Evolutionary conservation across 495 filamentous ascomycete genomes (phyloP).

Genomic region (Penicillium odoratum): DNA sequence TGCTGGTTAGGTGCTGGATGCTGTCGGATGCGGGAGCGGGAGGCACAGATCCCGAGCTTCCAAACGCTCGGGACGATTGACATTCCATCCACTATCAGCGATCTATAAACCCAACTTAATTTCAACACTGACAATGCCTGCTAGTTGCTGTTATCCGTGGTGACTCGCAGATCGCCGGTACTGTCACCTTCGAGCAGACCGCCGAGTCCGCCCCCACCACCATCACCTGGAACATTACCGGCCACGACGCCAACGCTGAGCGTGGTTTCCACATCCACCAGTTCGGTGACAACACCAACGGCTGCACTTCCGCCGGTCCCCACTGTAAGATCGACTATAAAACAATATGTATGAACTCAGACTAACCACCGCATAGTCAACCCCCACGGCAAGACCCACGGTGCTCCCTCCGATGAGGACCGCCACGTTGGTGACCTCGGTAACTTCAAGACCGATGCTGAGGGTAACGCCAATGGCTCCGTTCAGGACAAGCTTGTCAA

Average conservation of each 20-base stretch:
- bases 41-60: background rate
- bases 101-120: background rate
- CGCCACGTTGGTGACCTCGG: constrained; percentile 97
- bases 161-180: constrained; percentile 90
- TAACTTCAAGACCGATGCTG: constrained; percentile 91
- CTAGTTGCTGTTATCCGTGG: constrained; percentile 93
- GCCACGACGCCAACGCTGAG: constrained; percentile 91
- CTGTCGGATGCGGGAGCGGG: constrained; percentile 1
- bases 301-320: constrained; percentile 95
- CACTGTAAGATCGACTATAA: constrained; percentile 67
- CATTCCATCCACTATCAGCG: constrained; percentile 15
- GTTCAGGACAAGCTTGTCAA: constrained; percentile 79
- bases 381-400: constrained; percentile 88
- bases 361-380: constrained; percentile 65
- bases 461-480: constrained; percentile 81
- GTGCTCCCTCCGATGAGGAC: constrained; percentile 73
- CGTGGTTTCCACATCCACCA: constrained; percentile 97
- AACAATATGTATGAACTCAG: background rate
- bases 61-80: background rate
- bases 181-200: constrained; percentile 91
- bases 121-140: constrained; percentile 2
- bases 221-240: constrained; percentile 87
- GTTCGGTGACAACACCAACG: constrained; percentile 99
- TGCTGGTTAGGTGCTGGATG: constrained; percentile 13
- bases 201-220: constrained; percentile 78